Evolutionary conservation across 1,139 yeast species (phyloP), one percentile per base, ranked within the genome.

Genomic region (Pichia terricola): DNA sequence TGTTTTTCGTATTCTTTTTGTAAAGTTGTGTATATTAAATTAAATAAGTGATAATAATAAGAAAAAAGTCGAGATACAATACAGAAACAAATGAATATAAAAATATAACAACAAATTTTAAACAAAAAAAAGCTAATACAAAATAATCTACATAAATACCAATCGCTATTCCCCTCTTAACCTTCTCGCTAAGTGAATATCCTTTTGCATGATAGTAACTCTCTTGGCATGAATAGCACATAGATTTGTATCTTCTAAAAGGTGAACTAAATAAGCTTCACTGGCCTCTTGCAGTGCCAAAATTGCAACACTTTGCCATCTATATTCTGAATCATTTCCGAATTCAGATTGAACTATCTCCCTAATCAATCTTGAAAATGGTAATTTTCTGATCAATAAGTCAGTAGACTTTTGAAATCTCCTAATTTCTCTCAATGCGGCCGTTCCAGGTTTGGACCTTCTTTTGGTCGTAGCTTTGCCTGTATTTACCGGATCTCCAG

Each of bases 181-280:
- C 58, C 96, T 71, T 61, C 96, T 73, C 2, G 96, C 97, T 54
- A 89, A 69, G 57, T 87, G 95, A 52, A 89, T 81, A 60, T 89
- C 97, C 61, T 84, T 86, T 57, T 85, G 89, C 95, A 87, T 87
- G 28, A 89, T 85, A 0, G 97, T 89, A 26, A 89, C 95, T 52
- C 97, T 70, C 59, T 86, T 88, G 3, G 96, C 96, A 62, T 89
- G 97, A 34, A 87, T 70, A 4, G 96, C 96, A 65, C 95, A 77
- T 41, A 89, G 63, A 56, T 88, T 88, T 7, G 96, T 88, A 60
- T 89, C 96, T 60, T 89, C 96, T 51, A 89, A 72, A 43, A 89
- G 64, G 48, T 88, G 89, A 9, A 88, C 86, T 52, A 89, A 64
- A 56, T 81, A 89, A 3, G 96, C 95, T 60, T 88, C 96, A 37